Conservation (phyloP, 1,139 yeast genomes). For the Insectozyma bohioensis region DNA sequence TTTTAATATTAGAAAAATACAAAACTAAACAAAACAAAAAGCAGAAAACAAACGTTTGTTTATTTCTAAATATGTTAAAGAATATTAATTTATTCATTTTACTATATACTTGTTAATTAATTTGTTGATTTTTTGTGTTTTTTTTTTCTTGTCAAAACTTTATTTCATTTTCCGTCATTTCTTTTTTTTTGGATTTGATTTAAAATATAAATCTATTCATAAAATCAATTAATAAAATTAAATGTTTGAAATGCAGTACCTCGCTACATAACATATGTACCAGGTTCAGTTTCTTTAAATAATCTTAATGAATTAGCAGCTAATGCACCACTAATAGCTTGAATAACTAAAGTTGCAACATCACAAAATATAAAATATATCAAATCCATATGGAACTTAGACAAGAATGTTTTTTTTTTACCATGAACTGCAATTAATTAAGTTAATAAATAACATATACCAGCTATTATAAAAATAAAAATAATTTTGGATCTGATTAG, state of each 20-base stretch:
- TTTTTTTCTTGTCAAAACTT: too few species aligned
- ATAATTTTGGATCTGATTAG: constrained; percentile 22
- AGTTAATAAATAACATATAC: constrained; percentile 35
- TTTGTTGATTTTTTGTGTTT: too few species aligned
- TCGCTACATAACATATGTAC: constrained; percentile 37
- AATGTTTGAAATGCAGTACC: constrained; percentile 41
- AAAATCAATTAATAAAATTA: constrained; percentile 25
- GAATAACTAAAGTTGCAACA: constrained; percentile 30
- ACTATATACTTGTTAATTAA: too few species aligned
- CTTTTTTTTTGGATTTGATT: constrained; percentile 8
- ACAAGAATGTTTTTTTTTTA: constrained; percentile 22
- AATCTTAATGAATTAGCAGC: constrained; percentile 27
- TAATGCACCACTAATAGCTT: constrained; percentile 39
- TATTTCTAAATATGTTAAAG: too few species aligned
- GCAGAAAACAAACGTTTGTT: too few species aligned
- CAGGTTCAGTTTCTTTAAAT: constrained; percentile 19
- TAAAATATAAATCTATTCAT: constrained; percentile 25
- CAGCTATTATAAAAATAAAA: constrained; percentile 38
- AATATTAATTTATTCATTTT: too few species aligned
- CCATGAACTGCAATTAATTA: constrained; percentile 34
- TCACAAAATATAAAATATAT: constrained; percentile 34
- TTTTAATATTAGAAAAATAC: too few species aligned
- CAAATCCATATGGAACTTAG: too few species aligned
- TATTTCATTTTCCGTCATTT: too few species aligned
- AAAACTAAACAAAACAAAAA: too few species aligned